Evolutionary conservation across 2,329 filamentous ascomycete genomes (phyloP).

Genomic region (Cercospora nicotianae): DNA sequence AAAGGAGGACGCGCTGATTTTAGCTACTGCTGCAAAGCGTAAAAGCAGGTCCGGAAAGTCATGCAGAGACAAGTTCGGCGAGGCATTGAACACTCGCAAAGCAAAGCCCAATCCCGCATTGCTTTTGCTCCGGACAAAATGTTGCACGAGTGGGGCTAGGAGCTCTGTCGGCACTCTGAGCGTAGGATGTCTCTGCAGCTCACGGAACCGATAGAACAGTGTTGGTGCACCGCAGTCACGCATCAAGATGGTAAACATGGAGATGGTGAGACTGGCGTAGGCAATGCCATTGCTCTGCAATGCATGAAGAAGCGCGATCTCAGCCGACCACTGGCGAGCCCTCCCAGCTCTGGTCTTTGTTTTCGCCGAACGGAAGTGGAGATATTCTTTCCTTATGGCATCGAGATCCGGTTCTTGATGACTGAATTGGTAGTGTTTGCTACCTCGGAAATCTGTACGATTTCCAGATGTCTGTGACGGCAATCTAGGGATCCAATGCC

Average conservation of each 20-base stretch:
- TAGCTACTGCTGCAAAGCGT: not conserved
- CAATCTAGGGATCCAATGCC: constrained; percentile 12
- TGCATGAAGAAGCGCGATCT: constrained; percentile 11
- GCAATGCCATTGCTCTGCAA: constrained; percentile 11
- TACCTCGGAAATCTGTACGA: not conserved
- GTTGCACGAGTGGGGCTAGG: not conserved
- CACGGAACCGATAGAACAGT: constrained; percentile 8
- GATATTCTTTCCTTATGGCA: constrained; percentile 3
- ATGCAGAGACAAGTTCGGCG: constrained; percentile 3
- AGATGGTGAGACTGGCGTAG: not conserved
- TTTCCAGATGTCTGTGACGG: not conserved
- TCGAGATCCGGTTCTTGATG: not conserved
- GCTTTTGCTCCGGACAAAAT: constrained; percentile 9
- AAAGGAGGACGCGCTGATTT: constrained; percentile 16
- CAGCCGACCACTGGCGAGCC: not conserved
- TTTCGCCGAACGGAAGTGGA: not conserved
- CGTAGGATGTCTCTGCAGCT: constrained; percentile 8
- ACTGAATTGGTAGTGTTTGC: not conserved
- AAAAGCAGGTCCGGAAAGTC: constrained; percentile 1
- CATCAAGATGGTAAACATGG: constrained; percentile 9
- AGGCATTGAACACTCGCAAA: not conserved
- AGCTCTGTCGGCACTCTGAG: constrained; percentile 8
- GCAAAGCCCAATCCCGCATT: not conserved
- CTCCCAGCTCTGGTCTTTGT: not conserved
- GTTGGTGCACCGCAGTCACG: not conserved